Conservation (phyloP, 1,284 basidiomycete genomes). For the Rhodotorula sp. region DNA sequence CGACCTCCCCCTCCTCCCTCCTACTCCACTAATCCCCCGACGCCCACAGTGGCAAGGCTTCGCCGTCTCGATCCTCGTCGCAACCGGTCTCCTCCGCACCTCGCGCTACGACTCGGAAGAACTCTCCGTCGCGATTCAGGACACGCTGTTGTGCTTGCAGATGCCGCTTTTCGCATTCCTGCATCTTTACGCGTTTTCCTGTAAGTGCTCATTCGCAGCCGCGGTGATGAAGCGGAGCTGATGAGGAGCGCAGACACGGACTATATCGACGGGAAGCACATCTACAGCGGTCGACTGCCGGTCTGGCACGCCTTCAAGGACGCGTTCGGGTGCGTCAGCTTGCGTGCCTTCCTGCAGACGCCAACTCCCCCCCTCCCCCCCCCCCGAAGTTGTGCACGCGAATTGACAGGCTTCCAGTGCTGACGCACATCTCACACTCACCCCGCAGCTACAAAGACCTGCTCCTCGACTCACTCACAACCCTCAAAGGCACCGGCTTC, state of each 20-base stretch:
- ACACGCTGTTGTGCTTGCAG: constrained; percentile 88
- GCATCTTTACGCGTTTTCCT: constrained; percentile 57
- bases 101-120: constrained; percentile 89
- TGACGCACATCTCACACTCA: too few species aligned
- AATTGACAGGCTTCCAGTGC: not conserved
- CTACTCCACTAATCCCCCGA: too few species aligned
- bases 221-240: constrained; percentile 17
- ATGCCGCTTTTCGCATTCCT: constrained; percentile 97
- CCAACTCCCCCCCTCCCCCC: not conserved
- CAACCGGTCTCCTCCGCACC: constrained; percentile 66
- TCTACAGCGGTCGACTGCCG: constrained; percentile 80
- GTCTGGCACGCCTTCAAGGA: constrained; percentile 83
- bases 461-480: constrained; percentile 76
- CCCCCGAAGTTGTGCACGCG: too few species aligned
- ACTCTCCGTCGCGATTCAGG: constrained; percentile 84
- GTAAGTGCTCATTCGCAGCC: not conserved
- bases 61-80: constrained; percentile 80
- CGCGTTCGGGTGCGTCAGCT: constrained; percentile 27
- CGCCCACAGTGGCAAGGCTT: constrained; percentile 73
- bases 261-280: constrained; percentile 63
- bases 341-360: not conserved
- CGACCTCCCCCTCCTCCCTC: not conserved
- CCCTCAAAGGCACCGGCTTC: constrained; percentile 83
- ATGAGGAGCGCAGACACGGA: constrained; percentile 59
- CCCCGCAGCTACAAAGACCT: constrained; percentile 60